Conservation (phyloP, 192 early-diverging fungal species). For the Coemansia aciculifera region DNA sequence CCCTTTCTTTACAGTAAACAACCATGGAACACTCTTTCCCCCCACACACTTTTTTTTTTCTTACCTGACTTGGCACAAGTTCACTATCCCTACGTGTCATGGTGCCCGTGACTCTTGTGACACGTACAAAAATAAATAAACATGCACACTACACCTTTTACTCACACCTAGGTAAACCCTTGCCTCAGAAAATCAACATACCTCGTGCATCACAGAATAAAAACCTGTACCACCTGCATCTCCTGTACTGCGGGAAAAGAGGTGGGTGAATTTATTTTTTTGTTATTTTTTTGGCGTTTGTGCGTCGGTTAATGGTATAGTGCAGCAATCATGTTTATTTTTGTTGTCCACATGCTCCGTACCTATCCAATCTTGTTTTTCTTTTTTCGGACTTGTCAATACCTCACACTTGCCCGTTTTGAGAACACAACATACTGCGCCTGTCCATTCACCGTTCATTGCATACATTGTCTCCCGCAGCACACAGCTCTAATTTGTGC, state of each 20-base stretch:
- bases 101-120: neutral
- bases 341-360: neutral
- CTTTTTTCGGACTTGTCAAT: neutral
- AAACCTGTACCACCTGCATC: neutral
- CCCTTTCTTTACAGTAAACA: neutral
- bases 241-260: neutral
- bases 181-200: neutral
- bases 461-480: neutral
- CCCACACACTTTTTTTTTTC: neutral
- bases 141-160: neutral
- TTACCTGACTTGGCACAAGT: neutral
- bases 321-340: neutral
- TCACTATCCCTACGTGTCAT: neutral
- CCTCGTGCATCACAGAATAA: neutral
- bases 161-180: neutral
- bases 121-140: slow-evolving; percentile 1
- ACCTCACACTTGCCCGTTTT: neutral
- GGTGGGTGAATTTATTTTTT: neutral
- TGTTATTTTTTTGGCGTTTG: neutral
- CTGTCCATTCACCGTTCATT: neutral
- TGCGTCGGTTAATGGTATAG: neutral
- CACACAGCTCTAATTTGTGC: neutral
- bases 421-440: neutral
- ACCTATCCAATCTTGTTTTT: neutral
- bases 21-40: neutral